These are phyloP conservation scores for Carex arenaria DNA, from an alignment of 202 grass and related monocot species.

Conservation along the genomic window DNA sequence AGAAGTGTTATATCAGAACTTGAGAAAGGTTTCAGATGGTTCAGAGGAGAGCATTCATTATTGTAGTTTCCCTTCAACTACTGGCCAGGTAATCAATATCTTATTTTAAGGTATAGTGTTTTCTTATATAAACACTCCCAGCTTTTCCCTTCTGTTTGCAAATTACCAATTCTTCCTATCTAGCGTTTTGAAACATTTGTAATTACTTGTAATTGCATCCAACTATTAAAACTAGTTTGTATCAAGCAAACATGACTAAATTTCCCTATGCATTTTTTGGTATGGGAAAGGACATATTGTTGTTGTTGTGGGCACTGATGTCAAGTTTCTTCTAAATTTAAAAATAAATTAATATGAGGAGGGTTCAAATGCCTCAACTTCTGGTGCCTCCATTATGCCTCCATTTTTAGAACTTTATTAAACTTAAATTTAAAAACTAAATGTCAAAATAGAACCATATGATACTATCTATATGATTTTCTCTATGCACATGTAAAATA, in stretches of 20 bases:
- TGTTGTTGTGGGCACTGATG: background rate
- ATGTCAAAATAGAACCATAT: too few relatives aligned
- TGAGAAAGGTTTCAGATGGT: conserved; percentile 68
- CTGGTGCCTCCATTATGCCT: too few relatives aligned
- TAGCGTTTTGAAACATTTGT: background rate
- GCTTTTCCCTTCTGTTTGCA: background rate
- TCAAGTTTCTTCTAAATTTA: background rate
- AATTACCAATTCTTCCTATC: background rate
- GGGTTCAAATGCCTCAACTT: too few relatives aligned
- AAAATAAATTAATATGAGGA: background rate
- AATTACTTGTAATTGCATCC: background rate
- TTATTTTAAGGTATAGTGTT: background rate
- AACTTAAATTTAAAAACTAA: too few relatives aligned
- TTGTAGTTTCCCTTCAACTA: conserved; percentile 81
- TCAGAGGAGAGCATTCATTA: conserved; percentile 90
- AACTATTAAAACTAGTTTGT: background rate
- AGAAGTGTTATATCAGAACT: conserved; percentile 95
- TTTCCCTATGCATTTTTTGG: background rate
- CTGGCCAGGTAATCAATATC: conserved; percentile 49
- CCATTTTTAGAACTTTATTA: too few relatives aligned
- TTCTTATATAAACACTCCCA: background rate
- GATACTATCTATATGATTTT: too few relatives aligned
- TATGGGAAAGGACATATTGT: background rate
- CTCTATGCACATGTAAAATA: too few relatives aligned
- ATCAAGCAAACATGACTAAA: background rate